A percentile compares a stretch with the other conserved stretches of the same genome.
Evolutionary conservation across 1,284 basidiomycete species (phyloP).

Genomic region (Ustilago hordei): DNA sequence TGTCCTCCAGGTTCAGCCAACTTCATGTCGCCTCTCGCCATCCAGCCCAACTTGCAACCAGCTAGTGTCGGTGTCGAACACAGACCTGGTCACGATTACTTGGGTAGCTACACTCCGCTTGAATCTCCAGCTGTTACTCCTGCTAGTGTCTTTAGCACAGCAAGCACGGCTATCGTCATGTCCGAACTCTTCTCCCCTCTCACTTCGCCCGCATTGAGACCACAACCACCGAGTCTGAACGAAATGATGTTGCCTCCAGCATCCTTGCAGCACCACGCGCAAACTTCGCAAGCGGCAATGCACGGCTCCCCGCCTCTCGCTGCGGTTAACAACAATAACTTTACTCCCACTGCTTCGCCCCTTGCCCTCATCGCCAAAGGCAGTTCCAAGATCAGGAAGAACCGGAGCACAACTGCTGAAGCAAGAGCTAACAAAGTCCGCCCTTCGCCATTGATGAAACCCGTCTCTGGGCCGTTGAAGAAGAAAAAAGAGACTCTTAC

Average conservation of each 20-base stretch:
- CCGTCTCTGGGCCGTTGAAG: conserved; percentile 42
- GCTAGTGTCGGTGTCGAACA: conserved; percentile 38
- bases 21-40: conserved; percentile 61
- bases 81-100: conserved; percentile 33
- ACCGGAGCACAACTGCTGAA: conserved; percentile 60
- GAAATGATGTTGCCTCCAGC: conserved; percentile 56
- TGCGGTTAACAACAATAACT: conserved; percentile 29
- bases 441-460: conserved; percentile 67
- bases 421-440: conserved; percentile 60
- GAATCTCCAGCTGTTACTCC: conserved; percentile 65
- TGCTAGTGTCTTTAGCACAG: conserved; percentile 68
- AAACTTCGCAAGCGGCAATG: conserved; percentile 22
- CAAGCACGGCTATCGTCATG: conserved; percentile 66
- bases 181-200: conserved; percentile 74
- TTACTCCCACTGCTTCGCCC: conserved; percentile 60
- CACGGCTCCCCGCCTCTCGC: conserved; percentile 42
- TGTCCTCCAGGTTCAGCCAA: conserved; percentile 38
- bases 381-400: conserved; percentile 55
- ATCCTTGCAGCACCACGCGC: conserved; percentile 62
- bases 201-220: conserved; percentile 74
- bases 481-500: conserved; percentile 47
- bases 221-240: conserved; percentile 65
- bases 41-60: conserved; percentile 53
- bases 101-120: conserved; percentile 55
- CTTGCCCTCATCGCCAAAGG: conserved; percentile 52